Evolutionary conservation across 345 rosid species (phyloP).

Genomic region (Populus simonii): DNA sequence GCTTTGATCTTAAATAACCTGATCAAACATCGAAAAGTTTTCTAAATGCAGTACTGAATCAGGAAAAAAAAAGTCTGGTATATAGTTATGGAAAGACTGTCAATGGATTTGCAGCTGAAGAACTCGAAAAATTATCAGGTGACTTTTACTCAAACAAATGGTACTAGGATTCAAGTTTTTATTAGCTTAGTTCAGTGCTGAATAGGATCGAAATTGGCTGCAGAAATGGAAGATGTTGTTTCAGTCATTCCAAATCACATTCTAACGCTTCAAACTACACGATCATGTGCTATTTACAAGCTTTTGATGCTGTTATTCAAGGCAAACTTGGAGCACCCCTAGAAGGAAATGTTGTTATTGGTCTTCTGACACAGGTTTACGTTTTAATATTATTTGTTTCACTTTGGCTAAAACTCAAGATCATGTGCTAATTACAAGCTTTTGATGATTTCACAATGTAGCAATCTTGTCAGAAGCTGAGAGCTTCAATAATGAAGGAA

Average conservation of each 20-base stretch:
- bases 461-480: slow-evolving; percentile 35
- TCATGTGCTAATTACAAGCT: background rate
- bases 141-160: background rate
- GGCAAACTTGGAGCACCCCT: background rate
- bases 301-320: background rate
- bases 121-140: slow-evolving; percentile 38
- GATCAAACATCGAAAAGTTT: background rate
- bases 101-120: slow-evolving; percentile 47
- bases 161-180: background rate
- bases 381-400: background rate
- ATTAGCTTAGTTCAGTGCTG: background rate
- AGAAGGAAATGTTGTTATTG: slow-evolving; percentile 27
- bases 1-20: background rate
- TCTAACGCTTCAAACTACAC: slow-evolving; percentile 31
- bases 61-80: slow-evolving; percentile 25
- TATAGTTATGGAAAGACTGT: slow-evolving; percentile 41
- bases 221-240: slow-evolving; percentile 28
- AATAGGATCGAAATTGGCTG: background rate
- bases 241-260: slow-evolving; percentile 26
- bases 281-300: slow-evolving; percentile 20
- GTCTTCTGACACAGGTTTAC: slow-evolving; percentile 25
- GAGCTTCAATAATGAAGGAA: slow-evolving; percentile 23
- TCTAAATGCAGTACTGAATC: slow-evolving; percentile 22
- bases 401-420: background rate
- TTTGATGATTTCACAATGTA: background rate